Conservation (phyloP, 768 basidiomycete species). For the Tricholoma hemisulphureum region DNA sequence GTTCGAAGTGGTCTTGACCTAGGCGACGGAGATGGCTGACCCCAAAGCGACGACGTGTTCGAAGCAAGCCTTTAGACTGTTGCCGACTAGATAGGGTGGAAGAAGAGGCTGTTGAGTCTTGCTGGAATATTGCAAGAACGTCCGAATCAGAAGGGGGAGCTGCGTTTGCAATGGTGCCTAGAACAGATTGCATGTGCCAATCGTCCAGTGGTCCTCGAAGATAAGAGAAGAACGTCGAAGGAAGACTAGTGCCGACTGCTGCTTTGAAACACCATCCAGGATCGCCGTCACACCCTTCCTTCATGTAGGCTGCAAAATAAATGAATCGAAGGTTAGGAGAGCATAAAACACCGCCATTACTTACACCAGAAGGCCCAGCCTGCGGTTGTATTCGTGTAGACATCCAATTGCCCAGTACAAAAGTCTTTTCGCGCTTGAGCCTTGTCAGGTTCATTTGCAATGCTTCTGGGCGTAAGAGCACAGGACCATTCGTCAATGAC, state of each 20-base stretch:
- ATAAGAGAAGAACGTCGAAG: constrained; percentile 57
- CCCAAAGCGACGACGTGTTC: constrained; percentile 24
- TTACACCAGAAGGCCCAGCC: constrained; percentile 74
- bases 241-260: constrained; percentile 56
- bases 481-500: constrained; percentile 87
- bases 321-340: not conserved
- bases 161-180: constrained; percentile 7
- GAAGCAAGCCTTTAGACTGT: not conserved
- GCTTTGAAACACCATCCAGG: constrained; percentile 69
- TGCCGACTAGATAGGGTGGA: not conserved
- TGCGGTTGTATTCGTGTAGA: constrained; percentile 53
- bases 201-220: constrained; percentile 12
- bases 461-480: constrained; percentile 62
- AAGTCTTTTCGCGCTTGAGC: constrained; percentile 47
- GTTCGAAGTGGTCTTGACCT: constrained; percentile 2
- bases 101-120: not conserved
- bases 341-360: constrained; percentile 16
- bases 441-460: constrained; percentile 46
- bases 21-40: constrained; percentile 22
- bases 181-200: constrained; percentile 3
- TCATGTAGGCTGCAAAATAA: constrained; percentile 48
- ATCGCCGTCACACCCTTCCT: constrained; percentile 58
- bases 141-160: constrained; percentile 12
- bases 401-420: constrained; percentile 56
- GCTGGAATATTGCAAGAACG: constrained; percentile 6